Conservation (phyloP, 257 asterid genomes). For the Lavandula angustifolia region DNA sequence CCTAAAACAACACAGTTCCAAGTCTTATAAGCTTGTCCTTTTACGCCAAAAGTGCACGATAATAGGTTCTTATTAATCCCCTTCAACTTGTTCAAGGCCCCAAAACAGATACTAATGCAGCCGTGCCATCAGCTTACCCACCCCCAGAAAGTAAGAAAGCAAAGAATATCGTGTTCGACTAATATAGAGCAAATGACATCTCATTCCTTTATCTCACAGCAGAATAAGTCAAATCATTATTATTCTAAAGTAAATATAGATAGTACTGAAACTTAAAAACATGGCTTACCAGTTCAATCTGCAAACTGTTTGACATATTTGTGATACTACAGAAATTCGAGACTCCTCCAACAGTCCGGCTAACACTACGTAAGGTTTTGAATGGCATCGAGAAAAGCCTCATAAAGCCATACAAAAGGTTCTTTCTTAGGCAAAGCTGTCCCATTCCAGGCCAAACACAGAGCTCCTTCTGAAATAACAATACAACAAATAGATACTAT, state of each 20-base stretch:
- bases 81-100: not conserved
- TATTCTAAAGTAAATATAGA: not conserved
- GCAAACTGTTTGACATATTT: conserved; percentile 64
- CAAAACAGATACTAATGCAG: not conserved
- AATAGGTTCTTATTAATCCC: conserved; percentile 10
- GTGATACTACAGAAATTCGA: conserved; percentile 73
- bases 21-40: conserved; percentile 9
- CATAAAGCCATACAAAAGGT: conserved; percentile 75
- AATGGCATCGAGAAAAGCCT: conserved; percentile 75
- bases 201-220: conserved; percentile 9
- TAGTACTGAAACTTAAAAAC: conserved; percentile 6
- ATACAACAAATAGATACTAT: conserved; percentile 12
- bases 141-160: not conserved
- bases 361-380: conserved; percentile 75
- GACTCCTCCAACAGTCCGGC: conserved; percentile 69
- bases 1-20: conserved; percentile 38
- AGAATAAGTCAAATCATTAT: conserved; percentile 1
- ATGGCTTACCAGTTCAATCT: conserved; percentile 78
- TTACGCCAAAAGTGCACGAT: conserved; percentile 12
- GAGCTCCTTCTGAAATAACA: conserved; percentile 56
- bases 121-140: conserved; percentile 1
- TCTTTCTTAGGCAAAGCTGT: conserved; percentile 80
- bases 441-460: conserved; percentile 91
- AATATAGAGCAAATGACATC: not conserved
- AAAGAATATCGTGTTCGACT: conserved; percentile 7